Base-by-base conservation (phyloP, 2,329 filamentous ascomycete genomes). In the Dactylella cylindrospora region DNA sequence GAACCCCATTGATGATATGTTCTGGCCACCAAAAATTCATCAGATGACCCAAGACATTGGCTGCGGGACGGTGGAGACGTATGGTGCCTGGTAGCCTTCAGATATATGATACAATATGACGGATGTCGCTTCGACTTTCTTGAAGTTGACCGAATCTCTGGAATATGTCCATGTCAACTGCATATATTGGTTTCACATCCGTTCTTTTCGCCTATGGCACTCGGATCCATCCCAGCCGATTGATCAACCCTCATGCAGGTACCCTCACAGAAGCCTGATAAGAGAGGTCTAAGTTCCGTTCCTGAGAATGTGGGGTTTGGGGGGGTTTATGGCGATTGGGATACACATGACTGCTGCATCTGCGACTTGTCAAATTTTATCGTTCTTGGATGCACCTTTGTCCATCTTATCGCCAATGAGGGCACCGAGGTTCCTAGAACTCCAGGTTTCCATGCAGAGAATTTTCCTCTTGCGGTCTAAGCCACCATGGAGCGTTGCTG, bases 161-260 rank as follows among this genome's bases (percentile, higher is more conserved):
- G 13, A 19, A 19, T 13, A 9, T 20, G 43, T 40, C 45, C 23
- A 22, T 38, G 26, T 57, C 36, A 41, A 38, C 45, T 49, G 44
- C 17, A 12, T 12, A 35, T 35, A 35, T 35, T 35, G 44, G 38
- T 32, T 32, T 49, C 31, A 28, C 33, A 46, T 41, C 33, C n/a
- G n/a, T 29, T 12, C 23, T 26, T 31, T 39, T 52, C 54, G 46
- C 40, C 54, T 52, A 45, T 35, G 23, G 25, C n/a, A 4, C 22
- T 52, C 54, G 54, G 54, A 61, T 61, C 54, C 46, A 46, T 59
- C 22, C 53, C 29, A 39, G 32, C n/a, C 22, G 38, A 12, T 32
- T 35, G 47, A 52, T 52, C 47, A 44, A 33, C 36, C 20, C n/a
- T 59, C 45, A 51, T 61, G 54, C 54, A 61, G 54, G 54, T 61